A percentile compares a stretch with the other conserved stretches of the same genome.
These are phyloP conservation scores for Lasiosphaeria ovina DNA, from an alignment of 495 filamentous ascomycete genomes.

Conservation along the genomic window DNA sequence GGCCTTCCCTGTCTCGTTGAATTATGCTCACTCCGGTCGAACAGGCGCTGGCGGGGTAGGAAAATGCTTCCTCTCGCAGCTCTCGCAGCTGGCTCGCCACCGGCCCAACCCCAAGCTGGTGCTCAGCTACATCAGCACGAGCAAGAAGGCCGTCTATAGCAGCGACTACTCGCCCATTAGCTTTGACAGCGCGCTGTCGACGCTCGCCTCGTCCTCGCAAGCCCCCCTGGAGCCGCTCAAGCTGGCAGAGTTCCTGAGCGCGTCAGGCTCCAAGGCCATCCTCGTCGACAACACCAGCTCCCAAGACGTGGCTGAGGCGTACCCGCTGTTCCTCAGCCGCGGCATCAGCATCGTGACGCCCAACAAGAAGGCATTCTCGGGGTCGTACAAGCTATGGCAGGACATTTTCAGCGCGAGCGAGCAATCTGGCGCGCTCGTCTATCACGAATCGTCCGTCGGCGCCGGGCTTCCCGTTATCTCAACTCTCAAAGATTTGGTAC, in stretches of 20 bases:
- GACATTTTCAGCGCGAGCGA: conserved; percentile 69
- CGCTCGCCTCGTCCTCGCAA: conserved; percentile 55
- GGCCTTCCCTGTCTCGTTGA: not conserved
- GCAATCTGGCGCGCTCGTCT: conserved; percentile 67
- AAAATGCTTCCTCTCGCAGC: conserved; percentile 82
- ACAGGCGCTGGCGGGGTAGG: conserved; percentile 91
- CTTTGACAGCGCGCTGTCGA: conserved; percentile 51
- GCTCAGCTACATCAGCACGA: conserved; percentile 77
- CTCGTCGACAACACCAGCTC: conserved; percentile 94
- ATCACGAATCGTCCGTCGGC: conserved; percentile 91
- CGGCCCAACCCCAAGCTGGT: conserved; percentile 57
- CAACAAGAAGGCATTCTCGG: conserved; percentile 96
- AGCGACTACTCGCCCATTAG: conserved; percentile 57
- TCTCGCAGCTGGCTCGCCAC: conserved; percentile 56
- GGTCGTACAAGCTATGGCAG: conserved; percentile 71
- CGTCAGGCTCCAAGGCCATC: conserved; percentile 68
- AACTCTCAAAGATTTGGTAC: conserved; percentile 82
- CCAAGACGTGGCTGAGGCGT: conserved; percentile 70
- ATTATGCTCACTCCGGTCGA: conserved; percentile 1
- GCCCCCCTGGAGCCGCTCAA: conserved; percentile 60
- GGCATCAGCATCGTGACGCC: conserved; percentile 91
- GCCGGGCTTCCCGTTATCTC: conserved; percentile 90
- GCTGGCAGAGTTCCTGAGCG: conserved; percentile 66
- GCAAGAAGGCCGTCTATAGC: conserved; percentile 71
- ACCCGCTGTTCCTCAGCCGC: conserved; percentile 71